Evolutionary conservation across 352 stramenopile species (phyloP).

Genomic region (Ochromonadaceae sp.): DNA sequence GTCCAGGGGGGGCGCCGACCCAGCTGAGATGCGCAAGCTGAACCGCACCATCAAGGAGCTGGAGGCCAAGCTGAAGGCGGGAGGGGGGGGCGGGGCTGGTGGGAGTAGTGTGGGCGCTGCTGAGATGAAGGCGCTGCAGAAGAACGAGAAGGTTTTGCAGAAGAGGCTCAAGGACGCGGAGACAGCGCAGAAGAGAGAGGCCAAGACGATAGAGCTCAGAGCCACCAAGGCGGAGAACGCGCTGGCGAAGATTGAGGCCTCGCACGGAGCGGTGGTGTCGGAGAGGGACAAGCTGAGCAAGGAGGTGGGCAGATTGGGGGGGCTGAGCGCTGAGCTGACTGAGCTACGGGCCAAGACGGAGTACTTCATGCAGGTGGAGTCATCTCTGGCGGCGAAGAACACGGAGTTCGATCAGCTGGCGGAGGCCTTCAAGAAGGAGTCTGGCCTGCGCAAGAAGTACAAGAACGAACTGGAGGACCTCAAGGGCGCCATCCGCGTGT

Average conservation of each 20-base stretch:
- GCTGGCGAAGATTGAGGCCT: background rate
- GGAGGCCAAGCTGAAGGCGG: slow-evolving; percentile 20
- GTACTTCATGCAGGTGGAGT: slow-evolving; percentile 18
- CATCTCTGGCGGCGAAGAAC: slow-evolving; percentile 13
- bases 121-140: background rate
- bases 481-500: slow-evolving; percentile 85
- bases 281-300: background rate
- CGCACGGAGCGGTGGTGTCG: background rate
- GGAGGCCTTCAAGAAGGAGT: slow-evolving; percentile 44
- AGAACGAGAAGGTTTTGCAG: slow-evolving; percentile 9
- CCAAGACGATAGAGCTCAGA: slow-evolving; percentile 29
- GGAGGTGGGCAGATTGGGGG: background rate
- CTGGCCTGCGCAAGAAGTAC: slow-evolving; percentile 76
- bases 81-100: background rate
- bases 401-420: slow-evolving; percentile 24
- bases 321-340: slow-evolving; percentile 25
- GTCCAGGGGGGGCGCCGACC: background rate
- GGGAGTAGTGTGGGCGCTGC: background rate
- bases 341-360: slow-evolving; percentile 19
- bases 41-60: slow-evolving; percentile 22
- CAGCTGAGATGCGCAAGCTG: slow-evolving; percentile 8
- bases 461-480: slow-evolving; percentile 89
- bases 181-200: slow-evolving; percentile 19
- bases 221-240: slow-evolving; percentile 14
- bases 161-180: slow-evolving; percentile 16